These are phyloP conservation scores for Naumovozyma dairenensis DNA, from an alignment of 805 yeast species.

Conservation along the genomic window DNA sequence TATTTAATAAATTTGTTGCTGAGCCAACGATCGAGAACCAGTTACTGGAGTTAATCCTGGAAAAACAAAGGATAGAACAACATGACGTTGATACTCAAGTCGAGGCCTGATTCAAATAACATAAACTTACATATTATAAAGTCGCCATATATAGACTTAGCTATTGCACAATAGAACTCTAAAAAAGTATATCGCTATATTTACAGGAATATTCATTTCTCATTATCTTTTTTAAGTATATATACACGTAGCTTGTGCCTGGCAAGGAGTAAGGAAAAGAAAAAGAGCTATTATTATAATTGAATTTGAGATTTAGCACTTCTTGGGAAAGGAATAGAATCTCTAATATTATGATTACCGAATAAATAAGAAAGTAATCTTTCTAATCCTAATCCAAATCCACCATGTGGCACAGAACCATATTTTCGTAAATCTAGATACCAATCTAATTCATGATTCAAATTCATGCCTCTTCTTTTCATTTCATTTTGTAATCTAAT, in stretches of 20 bases:
- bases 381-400: constrained; percentile 93
- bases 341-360: constrained; percentile 72
- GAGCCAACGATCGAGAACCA: neutral
- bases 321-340: constrained; percentile 81
- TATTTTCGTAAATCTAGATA: constrained; percentile 61
- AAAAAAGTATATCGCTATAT: neutral
- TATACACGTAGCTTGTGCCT: too few species aligned
- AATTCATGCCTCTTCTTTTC: constrained; percentile 44
- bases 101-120: too few species aligned
- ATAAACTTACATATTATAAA: too few species aligned
- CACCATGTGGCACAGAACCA: constrained; percentile 91
- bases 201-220: too few species aligned
- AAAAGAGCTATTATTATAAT: constrained; percentile 2
- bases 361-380: constrained; percentile 65
- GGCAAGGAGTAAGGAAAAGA: too few species aligned
- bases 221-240: too few species aligned
- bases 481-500: constrained; percentile 42
- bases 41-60: neutral
- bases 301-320: constrained; percentile 41
- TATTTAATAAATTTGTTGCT: neutral
- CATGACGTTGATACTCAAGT: too few species aligned
- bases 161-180: neutral
- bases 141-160: too few species aligned
- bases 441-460: constrained; percentile 58
- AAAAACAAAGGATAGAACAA: constrained; percentile 4